Base-by-base conservation (phyloP, 2,329 filamentous ascomycete species). In the Aspergillus tubingensis region DNA sequence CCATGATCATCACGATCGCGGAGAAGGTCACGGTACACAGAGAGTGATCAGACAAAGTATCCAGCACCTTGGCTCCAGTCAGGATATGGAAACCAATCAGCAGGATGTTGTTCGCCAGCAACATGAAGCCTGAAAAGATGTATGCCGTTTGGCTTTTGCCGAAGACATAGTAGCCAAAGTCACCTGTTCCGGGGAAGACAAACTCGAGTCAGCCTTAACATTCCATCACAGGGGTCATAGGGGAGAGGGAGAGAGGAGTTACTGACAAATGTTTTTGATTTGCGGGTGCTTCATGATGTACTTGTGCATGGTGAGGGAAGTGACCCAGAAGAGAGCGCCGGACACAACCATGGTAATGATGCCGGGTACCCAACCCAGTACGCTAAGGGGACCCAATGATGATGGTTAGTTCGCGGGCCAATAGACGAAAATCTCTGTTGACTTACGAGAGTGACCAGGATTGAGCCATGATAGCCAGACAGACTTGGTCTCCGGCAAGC, bases 271-370 rank as follows among this genome's bases (percentile, higher is more conserved):
- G 65, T 83, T 77, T 55, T 66, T 77, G 67, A 83, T 82, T 38
- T 82, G 76, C 10, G 80, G 80, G 58, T 82, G 63, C 62, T 81
- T 82, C 80, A 83, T 82, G 70, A 83, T 82, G 67, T 75, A 83
- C 57, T 79, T 78, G 71, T 81, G 79, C 80, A 83, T 82, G 19
- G 81, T 82, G 30, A 82, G 77, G 10, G 78, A 81, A 10, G 81
- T 83, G 58, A 82, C 78, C 77, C 77, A 82, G 72, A 83, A 82
- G 3, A 83, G 67, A 4, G 76, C 63, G 27, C 79, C 55, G 11
- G 78, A 76, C 5, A 77, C 64, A 11, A 82, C 61, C 79, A 82
- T 82, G 32, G 55, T 57, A 47, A 57, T 50, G 32, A 57, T 57
- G 13, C 55, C 55, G 13, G 55, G 55, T 10, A 57, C 55, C 55